These are phyloP conservation scores for Polygonum aviculare DNA, from an alignment of 148 eudicot species.

Conservation along the genomic window DNA sequence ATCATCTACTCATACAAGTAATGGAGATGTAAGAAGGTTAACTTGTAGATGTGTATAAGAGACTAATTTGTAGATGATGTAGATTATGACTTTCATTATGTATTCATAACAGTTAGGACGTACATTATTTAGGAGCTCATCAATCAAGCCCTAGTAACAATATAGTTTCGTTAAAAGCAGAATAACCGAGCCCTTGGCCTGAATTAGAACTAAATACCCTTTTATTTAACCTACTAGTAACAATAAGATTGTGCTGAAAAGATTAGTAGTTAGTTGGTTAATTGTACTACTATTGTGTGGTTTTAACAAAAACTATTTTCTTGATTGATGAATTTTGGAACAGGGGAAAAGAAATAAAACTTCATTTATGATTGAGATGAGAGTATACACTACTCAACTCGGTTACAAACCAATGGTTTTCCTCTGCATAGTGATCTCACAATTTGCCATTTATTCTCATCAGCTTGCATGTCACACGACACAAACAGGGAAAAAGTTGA, in stretches of 20 bases:
- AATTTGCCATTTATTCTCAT: neutral
- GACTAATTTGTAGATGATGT: no score
- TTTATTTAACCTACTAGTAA: neutral
- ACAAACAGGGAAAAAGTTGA: no score
- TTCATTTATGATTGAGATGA: neutral
- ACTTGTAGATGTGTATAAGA: no score
- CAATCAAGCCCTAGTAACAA: no score
- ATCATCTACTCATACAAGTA: no score
- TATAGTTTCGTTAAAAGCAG: slow-evolving; percentile 21
- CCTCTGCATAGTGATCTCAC: neutral
- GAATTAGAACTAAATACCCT: slow-evolving; percentile 10
- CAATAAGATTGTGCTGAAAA: neutral
- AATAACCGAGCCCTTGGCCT: slow-evolving; percentile 51
- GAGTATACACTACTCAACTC: neutral
- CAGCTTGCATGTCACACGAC: no score
- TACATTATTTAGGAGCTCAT: no score
- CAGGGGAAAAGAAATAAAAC: neutral
- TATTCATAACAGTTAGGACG: no score
- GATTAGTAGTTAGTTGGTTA: neutral
- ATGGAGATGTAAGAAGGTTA: no score
- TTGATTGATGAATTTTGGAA: neutral
- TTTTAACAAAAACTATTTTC: neutral
- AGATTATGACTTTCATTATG: no score
- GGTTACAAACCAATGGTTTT: neutral
- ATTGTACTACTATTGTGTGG: neutral